phyloP scores from a whole-genome alignment of 257 asterid genomes.

The Petrea volubilis region DNA sequence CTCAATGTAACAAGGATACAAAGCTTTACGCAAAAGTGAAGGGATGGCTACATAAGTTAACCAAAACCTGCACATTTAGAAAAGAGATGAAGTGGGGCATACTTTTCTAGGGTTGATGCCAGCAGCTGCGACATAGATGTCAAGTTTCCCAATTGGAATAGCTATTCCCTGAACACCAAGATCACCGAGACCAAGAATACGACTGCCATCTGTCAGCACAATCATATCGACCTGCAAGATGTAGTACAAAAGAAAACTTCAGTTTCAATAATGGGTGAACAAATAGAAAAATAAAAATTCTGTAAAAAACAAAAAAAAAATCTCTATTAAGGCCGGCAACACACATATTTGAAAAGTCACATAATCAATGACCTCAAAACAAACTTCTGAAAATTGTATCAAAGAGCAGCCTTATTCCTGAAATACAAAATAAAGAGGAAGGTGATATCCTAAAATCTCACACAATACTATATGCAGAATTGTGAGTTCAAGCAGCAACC shows the following conservation, averaged over 20 bases:
- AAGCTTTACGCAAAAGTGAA: neutral
- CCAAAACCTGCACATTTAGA: constrained; percentile 2
- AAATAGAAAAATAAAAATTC: neutral
- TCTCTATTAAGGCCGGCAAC: neutral
- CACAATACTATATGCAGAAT: neutral
- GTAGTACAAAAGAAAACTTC: constrained; percentile 21
- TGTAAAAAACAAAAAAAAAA: neutral
- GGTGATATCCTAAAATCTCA: neutral
- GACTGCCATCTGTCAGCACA: constrained; percentile 97
- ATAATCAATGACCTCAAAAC: neutral
- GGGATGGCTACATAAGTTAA: constrained; percentile 5
- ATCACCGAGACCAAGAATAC: constrained; percentile 99
- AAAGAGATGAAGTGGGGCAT: constrained; percentile 34
- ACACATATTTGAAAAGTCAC: neutral
- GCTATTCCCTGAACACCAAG: constrained; percentile 99
- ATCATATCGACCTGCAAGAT: constrained; percentile 93
- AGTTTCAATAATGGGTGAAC: constrained; percentile 16
- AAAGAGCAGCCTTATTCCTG: neutral
- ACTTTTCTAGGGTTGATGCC: constrained; percentile 99
- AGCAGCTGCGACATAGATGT: constrained; percentile 99
- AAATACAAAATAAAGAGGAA: neutral
- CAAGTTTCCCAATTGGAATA: constrained; percentile 97
- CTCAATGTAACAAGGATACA: neutral
- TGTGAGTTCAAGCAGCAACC: neutral
- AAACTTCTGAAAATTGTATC: neutral